phyloP scores from a whole-genome alignment of 2,329 filamentous ascomycete species.

The Curvularia lunata region DNA sequence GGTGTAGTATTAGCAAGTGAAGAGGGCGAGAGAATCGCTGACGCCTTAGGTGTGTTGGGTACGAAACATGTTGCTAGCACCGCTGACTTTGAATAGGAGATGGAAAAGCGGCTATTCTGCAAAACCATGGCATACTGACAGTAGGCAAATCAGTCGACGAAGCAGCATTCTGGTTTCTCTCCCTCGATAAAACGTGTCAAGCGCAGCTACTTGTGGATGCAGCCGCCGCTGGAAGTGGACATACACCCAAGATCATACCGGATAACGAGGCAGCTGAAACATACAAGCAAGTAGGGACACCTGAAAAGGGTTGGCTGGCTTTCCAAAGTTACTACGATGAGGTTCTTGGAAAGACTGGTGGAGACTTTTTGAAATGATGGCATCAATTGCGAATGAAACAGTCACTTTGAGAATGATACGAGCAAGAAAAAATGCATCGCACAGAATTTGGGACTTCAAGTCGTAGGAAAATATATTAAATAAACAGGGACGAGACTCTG shows the following conservation, averaged over 20 bases:
- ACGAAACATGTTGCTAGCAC: not conserved
- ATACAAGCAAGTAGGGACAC: slow-evolving; percentile 53
- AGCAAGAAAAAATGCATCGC: not conserved
- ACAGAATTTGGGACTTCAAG: not conserved
- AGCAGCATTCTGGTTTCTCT: slow-evolving; percentile 56
- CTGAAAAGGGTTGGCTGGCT: slow-evolving; percentile 61
- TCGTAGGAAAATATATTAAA: not conserved
- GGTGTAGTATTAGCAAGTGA: slow-evolving; percentile 53
- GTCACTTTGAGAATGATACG: not conserved
- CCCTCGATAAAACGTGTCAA: slow-evolving; percentile 55
- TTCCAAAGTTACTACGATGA: slow-evolving; percentile 64
- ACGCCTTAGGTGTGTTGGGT: slow-evolving; percentile 36
- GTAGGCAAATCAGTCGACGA: slow-evolving; percentile 52
- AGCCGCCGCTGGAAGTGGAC: slow-evolving; percentile 44
- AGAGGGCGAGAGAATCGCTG: slow-evolving; percentile 54
- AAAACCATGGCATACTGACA: slow-evolving; percentile 51
- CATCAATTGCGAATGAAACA: not conserved
- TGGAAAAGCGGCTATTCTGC: slow-evolving; percentile 48
- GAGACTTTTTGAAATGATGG: slow-evolving; percentile 54
- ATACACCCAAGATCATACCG: slow-evolving; percentile 51
- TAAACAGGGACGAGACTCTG: too few species aligned
- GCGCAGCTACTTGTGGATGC: slow-evolving; percentile 55
- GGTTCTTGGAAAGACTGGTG: slow-evolving; percentile 58
- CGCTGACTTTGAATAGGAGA: slow-evolving; percentile 20
- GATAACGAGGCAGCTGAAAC: slow-evolving; percentile 51